phyloP scores from a whole-genome alignment of 176 grass and related monocot species.

The Ensete ventricosum region DNA sequence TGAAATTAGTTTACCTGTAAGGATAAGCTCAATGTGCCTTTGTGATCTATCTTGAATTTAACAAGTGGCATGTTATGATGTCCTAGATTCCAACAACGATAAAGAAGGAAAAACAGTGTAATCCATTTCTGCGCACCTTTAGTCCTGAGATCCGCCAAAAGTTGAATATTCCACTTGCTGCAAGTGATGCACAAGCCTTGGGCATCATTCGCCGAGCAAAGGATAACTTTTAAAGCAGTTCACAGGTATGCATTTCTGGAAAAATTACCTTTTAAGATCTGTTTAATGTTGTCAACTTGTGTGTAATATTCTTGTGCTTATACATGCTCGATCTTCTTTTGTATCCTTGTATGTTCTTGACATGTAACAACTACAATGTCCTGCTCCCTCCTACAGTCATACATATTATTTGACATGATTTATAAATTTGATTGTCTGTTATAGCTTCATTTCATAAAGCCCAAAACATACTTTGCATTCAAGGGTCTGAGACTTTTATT shows the following conservation, averaged over 20 bases:
- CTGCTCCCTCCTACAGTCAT: too few relatives aligned
- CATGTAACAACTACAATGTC: too few relatives aligned
- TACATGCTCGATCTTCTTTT: neutral
- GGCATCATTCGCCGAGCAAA: conserved; percentile 66
- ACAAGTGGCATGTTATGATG: conserved; percentile 6
- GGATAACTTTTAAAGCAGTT: conserved; percentile 57
- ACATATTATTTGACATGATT: too few relatives aligned
- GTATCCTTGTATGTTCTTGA: too few relatives aligned
- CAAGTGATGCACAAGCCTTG: conserved; percentile 54
- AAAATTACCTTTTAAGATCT: neutral
- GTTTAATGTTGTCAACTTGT: neutral
- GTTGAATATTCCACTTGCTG: conserved; percentile 63
- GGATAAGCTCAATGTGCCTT: neutral
- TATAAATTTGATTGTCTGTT: too few relatives aligned
- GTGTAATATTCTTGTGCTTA: neutral
- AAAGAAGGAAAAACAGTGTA: conserved; percentile 78
- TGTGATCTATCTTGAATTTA: neutral
- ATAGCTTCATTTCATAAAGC: too few relatives aligned
- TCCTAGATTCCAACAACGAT: conserved; percentile 84
- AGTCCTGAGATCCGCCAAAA: conserved; percentile 61
- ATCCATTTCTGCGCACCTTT: conserved; percentile 83
- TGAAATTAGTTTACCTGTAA: neutral
- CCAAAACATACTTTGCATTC: too few relatives aligned
- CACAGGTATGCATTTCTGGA: neutral
- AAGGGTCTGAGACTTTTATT: too few relatives aligned